Evolutionary conservation across 805 yeast genomes (phyloP).

Genomic region (Yueomyces sinensis): DNA sequence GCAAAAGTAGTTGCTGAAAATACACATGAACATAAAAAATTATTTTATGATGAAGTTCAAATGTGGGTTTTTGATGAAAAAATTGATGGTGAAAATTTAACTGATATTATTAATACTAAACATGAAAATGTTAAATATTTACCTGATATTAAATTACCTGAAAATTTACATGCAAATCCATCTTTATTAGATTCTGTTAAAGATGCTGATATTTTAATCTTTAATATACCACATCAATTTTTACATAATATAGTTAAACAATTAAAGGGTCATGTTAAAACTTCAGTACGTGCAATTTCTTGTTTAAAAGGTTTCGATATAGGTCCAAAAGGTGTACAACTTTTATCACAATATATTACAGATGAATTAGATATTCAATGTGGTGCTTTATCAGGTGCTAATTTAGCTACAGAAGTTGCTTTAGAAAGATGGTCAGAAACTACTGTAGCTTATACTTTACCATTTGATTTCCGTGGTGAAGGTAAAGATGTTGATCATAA

Average conservation of each 20-base stretch:
- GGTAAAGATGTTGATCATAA: conserved; percentile 47
- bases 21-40: conserved; percentile 51
- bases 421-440: conserved; percentile 94
- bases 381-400: conserved; percentile 96
- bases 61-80: conserved; percentile 97
- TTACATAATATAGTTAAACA: conserved; percentile 63
- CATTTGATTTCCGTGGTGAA: conserved; percentile 40
- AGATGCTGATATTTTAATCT: conserved; percentile 76
- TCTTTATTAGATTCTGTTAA: conserved; percentile 61
- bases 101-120: conserved; percentile 77
- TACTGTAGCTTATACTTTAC: conserved; percentile 79
- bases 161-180: conserved; percentile 81
- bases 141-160: conserved; percentile 78
- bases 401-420: conserved; percentile 95
- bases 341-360: conserved; percentile 67
- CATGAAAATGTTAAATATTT: conserved; percentile 93
- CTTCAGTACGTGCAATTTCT: conserved; percentile 74
- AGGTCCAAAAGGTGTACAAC: conserved; percentile 68
- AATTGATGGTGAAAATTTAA: conserved; percentile 63
- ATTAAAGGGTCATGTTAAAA: conserved; percentile 61
- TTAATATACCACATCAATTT: conserved; percentile 97
- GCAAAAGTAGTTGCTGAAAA: conserved; percentile 93
- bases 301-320: conserved; percentile 95
- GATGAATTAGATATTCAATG: conserved; percentile 77
- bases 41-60: conserved; percentile 62